Conservation (phyloP, 768 basidiomycete genomes). For the Clathrus columnatus region DNA sequence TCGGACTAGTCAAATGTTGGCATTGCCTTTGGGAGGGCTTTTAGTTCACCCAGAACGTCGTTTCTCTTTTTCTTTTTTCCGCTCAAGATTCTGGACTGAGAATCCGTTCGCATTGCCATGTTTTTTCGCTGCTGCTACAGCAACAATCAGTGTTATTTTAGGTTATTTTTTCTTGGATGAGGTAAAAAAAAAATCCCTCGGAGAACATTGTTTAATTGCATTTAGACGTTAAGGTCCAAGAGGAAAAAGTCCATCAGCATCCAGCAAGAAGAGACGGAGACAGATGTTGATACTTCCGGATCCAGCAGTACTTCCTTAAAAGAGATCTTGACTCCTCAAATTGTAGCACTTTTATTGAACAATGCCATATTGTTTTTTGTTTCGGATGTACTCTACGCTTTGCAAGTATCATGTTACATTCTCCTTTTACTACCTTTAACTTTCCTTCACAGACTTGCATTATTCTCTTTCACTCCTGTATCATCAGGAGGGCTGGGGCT, state of each 20-base stretch:
- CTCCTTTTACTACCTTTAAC: neutral
- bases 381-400: neutral
- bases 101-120: constrained; percentile 1
- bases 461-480: neutral
- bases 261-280: neutral
- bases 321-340: no score
- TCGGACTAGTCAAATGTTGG: neutral
- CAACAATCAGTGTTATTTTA: no score
- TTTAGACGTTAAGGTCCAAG: neutral
- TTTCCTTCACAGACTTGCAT: neutral
- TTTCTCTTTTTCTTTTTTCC: neutral
- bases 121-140: neutral
- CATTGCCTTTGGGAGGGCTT: neutral
- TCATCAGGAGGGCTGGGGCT: neutral
- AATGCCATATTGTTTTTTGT: neutral
- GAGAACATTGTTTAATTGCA: neutral
- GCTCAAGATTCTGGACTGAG: neutral
- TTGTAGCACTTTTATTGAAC: no score
- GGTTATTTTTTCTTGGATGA: neutral
- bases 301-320: neutral
- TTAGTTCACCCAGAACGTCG: neutral
- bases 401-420: neutral
- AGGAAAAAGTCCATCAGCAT: neutral
- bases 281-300: neutral
- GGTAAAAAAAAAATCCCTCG: neutral